These are phyloP conservation scores for Wickerhamomyces sp. DNA, from an alignment of 1,139 yeast species.

Conservation along the genomic window DNA sequence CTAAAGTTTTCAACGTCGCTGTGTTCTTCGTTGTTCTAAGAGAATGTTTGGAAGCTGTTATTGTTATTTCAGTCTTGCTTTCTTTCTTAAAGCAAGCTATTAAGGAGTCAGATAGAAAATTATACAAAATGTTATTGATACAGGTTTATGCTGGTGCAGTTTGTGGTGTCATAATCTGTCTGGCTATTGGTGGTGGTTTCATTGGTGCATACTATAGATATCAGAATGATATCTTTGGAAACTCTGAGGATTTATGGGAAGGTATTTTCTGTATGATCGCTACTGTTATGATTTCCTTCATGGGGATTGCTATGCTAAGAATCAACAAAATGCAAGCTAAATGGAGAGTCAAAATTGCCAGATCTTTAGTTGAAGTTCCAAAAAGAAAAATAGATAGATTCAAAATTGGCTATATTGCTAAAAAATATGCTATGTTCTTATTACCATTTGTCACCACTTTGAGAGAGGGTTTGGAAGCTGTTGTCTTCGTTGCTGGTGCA, in stretches of 20 bases:
- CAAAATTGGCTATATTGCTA: conserved; percentile 31
- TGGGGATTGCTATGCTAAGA: conserved; percentile 85
- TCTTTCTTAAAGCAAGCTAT: conserved; percentile 69
- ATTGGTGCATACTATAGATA: conserved; percentile 70
- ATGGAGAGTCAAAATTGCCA: conserved; percentile 45
- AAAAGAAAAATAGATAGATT: conserved; percentile 30
- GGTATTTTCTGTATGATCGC: conserved; percentile 82
- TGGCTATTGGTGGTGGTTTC: conserved; percentile 70
- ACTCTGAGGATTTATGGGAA: conserved; percentile 88
- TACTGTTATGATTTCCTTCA: conserved; percentile 72
- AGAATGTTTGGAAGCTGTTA: conserved; percentile 84
- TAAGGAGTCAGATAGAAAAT: conserved; percentile 23
- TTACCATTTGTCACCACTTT: conserved; percentile 79
- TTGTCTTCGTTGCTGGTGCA: conserved; percentile 86
- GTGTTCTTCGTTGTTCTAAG: conserved; percentile 84
- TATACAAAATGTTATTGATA: conserved; percentile 39
- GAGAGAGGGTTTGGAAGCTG: conserved; percentile 91
- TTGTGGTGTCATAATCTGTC: conserved; percentile 67
- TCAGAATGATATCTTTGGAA: conserved; percentile 77
- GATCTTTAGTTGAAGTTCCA: conserved; percentile 36
- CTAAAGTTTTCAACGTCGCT: conserved; percentile 36
- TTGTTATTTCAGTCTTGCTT: conserved; percentile 76
- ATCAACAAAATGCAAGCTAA: conserved; percentile 83
- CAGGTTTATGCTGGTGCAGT: conserved; percentile 88
- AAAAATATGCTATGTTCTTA: conserved; percentile 71